These are phyloP conservation scores for Sphaerostilbella broomeana DNA, from an alignment of 2,329 filamentous ascomycete genomes.

Conservation along the genomic window DNA sequence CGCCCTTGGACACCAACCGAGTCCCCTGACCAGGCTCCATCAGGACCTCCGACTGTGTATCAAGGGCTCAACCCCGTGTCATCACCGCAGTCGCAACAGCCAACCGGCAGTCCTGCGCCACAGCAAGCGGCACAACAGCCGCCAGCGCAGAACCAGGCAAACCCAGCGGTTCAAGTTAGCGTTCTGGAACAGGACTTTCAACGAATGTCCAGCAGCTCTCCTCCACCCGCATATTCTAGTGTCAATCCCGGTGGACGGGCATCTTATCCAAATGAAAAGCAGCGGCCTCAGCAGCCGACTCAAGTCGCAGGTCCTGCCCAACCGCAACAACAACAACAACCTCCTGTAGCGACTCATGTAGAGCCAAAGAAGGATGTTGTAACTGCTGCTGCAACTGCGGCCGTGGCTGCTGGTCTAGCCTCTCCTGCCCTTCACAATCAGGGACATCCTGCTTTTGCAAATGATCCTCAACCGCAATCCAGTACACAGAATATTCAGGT, in stretches of 20 bases:
- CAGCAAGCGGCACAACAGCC: constrained; percentile 39
- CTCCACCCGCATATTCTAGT: constrained; percentile 92
- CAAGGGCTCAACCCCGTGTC: constrained; percentile 72
- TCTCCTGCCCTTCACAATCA: constrained; percentile 50
- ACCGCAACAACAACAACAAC: constrained; percentile 23
- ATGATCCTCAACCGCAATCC: constrained; percentile 56
- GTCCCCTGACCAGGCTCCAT: constrained; percentile 73
- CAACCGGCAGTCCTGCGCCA: constrained; percentile 37
- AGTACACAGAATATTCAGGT: constrained; percentile 44
- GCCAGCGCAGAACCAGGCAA: constrained; percentile 24
- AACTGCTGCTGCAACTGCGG: constrained; percentile 19
- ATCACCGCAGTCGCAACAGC: constrained; percentile 38
- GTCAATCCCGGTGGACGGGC: constrained; percentile 49
- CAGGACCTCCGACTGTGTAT: constrained; percentile 86
- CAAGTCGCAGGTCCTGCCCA: constrained; percentile 14
- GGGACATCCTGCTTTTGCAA: constrained; percentile 85
- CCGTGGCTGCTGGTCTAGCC: constrained; percentile 27
- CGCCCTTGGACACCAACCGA: constrained; percentile 95
- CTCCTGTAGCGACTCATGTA: constrained; percentile 17
- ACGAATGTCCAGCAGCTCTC: constrained; percentile 73
- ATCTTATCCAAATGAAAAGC: constrained; percentile 76
- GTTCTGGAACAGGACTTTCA: constrained; percentile 83
- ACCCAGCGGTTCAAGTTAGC: constrained; percentile 49
- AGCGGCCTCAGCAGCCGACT: constrained; percentile 37
- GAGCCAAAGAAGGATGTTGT: constrained; percentile 25